Conservation (phyloP, 306 rosid species). For the peach (Prunus persica) region DNA sequence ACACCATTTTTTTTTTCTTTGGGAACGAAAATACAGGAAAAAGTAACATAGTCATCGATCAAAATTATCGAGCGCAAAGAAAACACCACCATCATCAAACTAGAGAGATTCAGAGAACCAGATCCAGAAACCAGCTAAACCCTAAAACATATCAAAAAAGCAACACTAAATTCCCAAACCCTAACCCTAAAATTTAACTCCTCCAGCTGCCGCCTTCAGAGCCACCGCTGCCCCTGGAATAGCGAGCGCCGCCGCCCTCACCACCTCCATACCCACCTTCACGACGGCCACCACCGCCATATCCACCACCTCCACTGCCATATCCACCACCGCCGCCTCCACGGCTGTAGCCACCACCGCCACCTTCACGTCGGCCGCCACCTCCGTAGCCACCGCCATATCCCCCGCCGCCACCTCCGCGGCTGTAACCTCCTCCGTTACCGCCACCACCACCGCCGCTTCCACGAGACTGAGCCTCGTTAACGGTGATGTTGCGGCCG, state of each 20-base stretch:
- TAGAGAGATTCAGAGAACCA: constrained; percentile 11
- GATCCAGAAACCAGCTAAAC: constrained; percentile 1
- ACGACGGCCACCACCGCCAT: constrained; percentile 27
- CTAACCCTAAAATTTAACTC: constrained; percentile 24
- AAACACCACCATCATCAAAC: neutral
- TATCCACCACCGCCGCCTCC: constrained; percentile 32
- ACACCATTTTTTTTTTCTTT: neutral
- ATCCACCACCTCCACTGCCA: constrained; percentile 22
- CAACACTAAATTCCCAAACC: neutral
- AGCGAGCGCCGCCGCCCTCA: constrained; percentile 31
- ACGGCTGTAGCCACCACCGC: constrained; percentile 42
- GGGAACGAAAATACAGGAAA: constrained; percentile 12
- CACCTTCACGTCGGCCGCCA: constrained; percentile 32
- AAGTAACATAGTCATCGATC: neutral
- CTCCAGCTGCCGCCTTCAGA: constrained; percentile 82
- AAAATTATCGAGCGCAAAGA: constrained; percentile 9
- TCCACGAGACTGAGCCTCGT: constrained; percentile 88
- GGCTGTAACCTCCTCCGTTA: constrained; percentile 32
- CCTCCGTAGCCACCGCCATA: constrained; percentile 20
- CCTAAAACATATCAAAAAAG: constrained; percentile 9
- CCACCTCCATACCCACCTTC: constrained; percentile 48
- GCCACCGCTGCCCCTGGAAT: constrained; percentile 53
- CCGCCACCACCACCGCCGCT: constrained; percentile 54
- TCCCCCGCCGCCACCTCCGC: constrained; percentile 37
- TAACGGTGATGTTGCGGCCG: constrained; percentile 89